Evolutionary conservation across 192 early-diverging fungal species (phyloP), one percentile per base, ranked within the genome.

Genomic region (Allomyces macrogynus): DNA sequence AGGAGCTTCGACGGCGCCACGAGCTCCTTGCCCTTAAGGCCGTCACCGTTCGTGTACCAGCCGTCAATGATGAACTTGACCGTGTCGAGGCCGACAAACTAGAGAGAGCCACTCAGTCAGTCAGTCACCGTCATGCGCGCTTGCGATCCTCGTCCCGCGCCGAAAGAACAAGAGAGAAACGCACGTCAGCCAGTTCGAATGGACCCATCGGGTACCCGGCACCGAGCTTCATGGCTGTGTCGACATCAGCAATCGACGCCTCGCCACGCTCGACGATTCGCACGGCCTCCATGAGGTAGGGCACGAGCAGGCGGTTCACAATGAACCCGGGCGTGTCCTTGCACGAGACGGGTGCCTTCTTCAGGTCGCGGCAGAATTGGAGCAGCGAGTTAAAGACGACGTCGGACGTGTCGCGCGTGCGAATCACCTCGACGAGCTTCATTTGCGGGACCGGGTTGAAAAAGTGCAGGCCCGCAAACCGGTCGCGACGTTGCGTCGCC

Each of bases 401-500:
- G 42, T 85, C 74, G 24, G 73, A 71, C 11, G 85, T 81, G 23
- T 83, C 74, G 10, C 74, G 72, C 1, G 88, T 89, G 61, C 84
- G 78, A 67, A 95, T 85, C 11, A 97, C 86, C 77, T 97, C 94
- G 12, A 97, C 94, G 24, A 97, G 77, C 77, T 93, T 93, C 94
- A 97, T 97, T 73, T 90, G 88, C 32, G 94, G 88, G n/a, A 97
- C 94, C 5, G 94, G 94, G 81, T 97, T 97, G 77, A 97, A 97
- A 75, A 93, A 97, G 72, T 97, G 94, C 66, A 94, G 74, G 40
- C 94, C 94, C 23, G 88, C 86, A 66, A 93, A 89, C 23, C 78
- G 76, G 62, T 75, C 71, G 43, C 69, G 66, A 3, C 86, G 75
- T 64, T 70, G 64, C 44, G 85, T 76, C 16, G 71, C 76, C 69